Base-by-base conservation (phyloP, 805 yeast genomes). In the Ogataea pini region DNA sequence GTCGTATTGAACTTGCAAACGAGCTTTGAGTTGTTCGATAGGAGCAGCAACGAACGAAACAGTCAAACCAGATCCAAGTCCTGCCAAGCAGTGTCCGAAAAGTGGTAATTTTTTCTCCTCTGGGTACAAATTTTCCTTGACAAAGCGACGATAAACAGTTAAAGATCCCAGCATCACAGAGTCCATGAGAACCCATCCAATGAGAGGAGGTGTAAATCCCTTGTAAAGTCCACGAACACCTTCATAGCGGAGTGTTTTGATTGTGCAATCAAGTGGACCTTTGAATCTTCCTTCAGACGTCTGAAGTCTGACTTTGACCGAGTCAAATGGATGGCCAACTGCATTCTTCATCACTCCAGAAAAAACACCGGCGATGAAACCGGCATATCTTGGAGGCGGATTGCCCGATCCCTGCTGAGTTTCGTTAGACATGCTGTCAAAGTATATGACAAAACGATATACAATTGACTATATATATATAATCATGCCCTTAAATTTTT, bases 41-140 rank as follows among this genome's bases (percentile, higher is more conserved):
- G 97, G 97, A 0, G 96, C 96, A 4, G 97, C 97, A n/a, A 90
- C 91, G 70, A 90, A 86, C 40, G 92, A 83, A 12, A 90, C 97
- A 0, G 97, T 90, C 85, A 85, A 80, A 2, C 97, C 97, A 7
- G 94, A 82, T n/a, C 96, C 95, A 25, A 80, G 63, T 0, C 83
- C 85, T 1, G 96, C 92, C 18, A 85, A 65, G 25, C 86, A 73
- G 60, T 86, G 89, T 0, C 96, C 96, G 13, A 76, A 51, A 13
- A 89, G 64, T 1, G 96, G 96, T 51, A 90, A 69, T 60, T 79
- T 81, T 20, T 74, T 68, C 46, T 80, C 76, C n/a, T 83, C 75
- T 0, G 77, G 72, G 58, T 83, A 90, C 13, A 87, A 66, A 54
- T 78, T 73, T 17, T 82, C 85, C 60, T 84, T 84, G 51, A 88